phyloP scores from a whole-genome alignment of 2,329 filamentous ascomycete genomes.

The Trichoderma simmonsii region DNA sequence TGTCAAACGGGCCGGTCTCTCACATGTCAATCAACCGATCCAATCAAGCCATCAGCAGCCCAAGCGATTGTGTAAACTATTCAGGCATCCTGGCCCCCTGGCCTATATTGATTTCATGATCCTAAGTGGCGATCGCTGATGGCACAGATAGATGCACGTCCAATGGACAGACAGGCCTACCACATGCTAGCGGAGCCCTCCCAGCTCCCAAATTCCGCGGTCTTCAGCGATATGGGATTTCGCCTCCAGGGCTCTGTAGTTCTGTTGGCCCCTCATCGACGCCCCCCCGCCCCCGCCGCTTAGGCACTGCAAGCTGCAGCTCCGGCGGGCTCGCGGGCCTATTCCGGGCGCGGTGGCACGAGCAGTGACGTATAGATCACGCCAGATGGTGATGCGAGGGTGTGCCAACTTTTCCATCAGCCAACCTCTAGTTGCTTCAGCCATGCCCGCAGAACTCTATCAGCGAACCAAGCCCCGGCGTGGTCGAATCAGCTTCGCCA shows the following conservation, averaged over 20 bases:
- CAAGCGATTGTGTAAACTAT: background rate
- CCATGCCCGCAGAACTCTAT: background rate
- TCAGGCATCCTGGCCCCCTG: background rate
- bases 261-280: background rate
- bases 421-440: background rate
- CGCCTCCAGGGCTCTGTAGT: background rate
- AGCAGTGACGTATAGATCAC: constrained; percentile 15
- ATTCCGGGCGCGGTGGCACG: background rate
- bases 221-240: background rate
- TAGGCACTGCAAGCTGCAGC: background rate
- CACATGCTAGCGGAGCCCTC: constrained; percentile 3
- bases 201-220: background rate
- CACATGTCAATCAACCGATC: constrained; percentile 1
- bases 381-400: constrained; percentile 14
- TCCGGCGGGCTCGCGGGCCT: background rate
- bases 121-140: background rate
- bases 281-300: background rate
- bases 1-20: background rate
- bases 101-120: background rate
- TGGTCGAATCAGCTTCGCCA: constrained; percentile 16
- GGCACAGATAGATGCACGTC: background rate
- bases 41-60: background rate
- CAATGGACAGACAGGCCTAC: background rate
- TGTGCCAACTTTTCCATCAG: constrained; percentile 16
- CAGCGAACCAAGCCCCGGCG: background rate